phyloP scores from a whole-genome alignment of 192 early-diverging fungal species.

The Mortierella claussenii region DNA sequence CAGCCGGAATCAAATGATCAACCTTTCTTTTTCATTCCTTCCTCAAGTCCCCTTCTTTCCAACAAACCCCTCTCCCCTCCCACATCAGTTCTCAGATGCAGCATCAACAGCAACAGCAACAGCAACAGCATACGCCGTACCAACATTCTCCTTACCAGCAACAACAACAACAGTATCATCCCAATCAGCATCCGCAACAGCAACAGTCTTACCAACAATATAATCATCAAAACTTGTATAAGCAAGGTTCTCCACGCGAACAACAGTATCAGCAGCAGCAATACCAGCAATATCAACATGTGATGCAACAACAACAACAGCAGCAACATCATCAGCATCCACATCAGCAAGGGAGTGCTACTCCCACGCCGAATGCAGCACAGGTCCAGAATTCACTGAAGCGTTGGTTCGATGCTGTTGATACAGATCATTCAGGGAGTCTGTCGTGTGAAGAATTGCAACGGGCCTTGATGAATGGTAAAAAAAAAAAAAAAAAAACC shows the following conservation, averaged over 20 bases:
- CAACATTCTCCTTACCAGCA: constrained; percentile 8
- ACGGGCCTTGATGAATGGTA: constrained; percentile 66
- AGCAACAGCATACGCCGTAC: constrained; percentile 13
- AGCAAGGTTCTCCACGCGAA: constrained; percentile 23
- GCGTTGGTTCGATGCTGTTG: constrained; percentile 57
- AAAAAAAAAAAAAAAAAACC: neutral
- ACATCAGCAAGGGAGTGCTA: too few relatives aligned
- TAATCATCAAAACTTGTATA: constrained; percentile 32
- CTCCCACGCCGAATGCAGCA: neutral
- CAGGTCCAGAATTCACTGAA: constrained; percentile 30
- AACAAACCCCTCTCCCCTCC: too few relatives aligned
- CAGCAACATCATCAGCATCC: constrained; percentile 11
- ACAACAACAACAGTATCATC: constrained; percentile 19
- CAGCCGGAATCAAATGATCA: too few relatives aligned
- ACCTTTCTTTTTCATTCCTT: too few relatives aligned
- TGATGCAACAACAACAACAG: constrained; percentile 30
- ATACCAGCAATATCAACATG: constrained; percentile 37
- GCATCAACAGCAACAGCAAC: constrained; percentile 23
- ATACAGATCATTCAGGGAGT: constrained; percentile 64
- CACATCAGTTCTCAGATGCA: too few relatives aligned
- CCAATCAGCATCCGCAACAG: constrained; percentile 6
- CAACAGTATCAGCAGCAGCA: constrained; percentile 43
- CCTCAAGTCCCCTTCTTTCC: too few relatives aligned
- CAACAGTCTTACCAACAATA: constrained; percentile 19
- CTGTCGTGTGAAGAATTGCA: constrained; percentile 70